These are phyloP conservation scores for Glaciozyma antarctica DNA, from an alignment of 768 basidiomycete species.

Conservation along the genomic window DNA sequence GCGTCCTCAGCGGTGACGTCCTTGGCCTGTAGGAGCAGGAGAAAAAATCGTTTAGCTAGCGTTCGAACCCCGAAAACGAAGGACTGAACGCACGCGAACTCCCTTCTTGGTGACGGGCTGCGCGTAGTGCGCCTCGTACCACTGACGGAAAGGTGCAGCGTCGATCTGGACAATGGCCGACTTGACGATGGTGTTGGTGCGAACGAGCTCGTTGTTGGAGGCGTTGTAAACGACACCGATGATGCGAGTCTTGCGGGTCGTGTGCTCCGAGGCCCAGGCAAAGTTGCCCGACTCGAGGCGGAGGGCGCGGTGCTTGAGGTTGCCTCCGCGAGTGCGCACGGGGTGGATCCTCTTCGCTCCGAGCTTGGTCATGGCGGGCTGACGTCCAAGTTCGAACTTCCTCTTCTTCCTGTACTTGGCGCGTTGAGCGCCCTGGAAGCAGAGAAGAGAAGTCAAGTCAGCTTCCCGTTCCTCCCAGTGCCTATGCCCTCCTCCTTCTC, in stretches of 20 bases:
- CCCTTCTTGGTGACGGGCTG: slow-evolving; percentile 81
- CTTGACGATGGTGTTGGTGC: slow-evolving; percentile 98
- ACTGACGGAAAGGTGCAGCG: slow-evolving; percentile 97
- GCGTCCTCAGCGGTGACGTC: slow-evolving; percentile 44
- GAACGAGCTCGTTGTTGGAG: slow-evolving; percentile 99
- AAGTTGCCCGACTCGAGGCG: slow-evolving; percentile 96
- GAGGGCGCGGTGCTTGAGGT: slow-evolving; percentile 87
- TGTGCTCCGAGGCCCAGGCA: slow-evolving; percentile 93
- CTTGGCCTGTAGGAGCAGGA: slow-evolving; percentile 44
- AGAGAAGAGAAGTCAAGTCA: too few relatives aligned
- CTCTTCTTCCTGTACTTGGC: too few relatives aligned
- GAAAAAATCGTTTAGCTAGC: too few relatives aligned
- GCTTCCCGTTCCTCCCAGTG: too few relatives aligned
- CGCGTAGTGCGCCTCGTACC: slow-evolving; percentile 98
- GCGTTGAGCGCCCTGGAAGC: too few relatives aligned
- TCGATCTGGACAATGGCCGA: slow-evolving; percentile 93
- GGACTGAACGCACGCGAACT: slow-evolving; percentile 35
- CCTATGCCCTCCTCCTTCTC: too few relatives aligned
- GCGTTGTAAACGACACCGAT: slow-evolving; percentile 97
- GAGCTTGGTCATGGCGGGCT: slow-evolving; percentile 93
- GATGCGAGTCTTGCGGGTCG: slow-evolving; percentile 90
- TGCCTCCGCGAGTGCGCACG: slow-evolving; percentile 91
- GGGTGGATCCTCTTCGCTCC: slow-evolving; percentile 90
- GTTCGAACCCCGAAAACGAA: too few relatives aligned
- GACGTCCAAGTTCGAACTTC: slow-evolving; percentile 96